phyloP scores from a whole-genome alignment of 441 rosid genomes.

The Macaranga tanarius region DNA sequence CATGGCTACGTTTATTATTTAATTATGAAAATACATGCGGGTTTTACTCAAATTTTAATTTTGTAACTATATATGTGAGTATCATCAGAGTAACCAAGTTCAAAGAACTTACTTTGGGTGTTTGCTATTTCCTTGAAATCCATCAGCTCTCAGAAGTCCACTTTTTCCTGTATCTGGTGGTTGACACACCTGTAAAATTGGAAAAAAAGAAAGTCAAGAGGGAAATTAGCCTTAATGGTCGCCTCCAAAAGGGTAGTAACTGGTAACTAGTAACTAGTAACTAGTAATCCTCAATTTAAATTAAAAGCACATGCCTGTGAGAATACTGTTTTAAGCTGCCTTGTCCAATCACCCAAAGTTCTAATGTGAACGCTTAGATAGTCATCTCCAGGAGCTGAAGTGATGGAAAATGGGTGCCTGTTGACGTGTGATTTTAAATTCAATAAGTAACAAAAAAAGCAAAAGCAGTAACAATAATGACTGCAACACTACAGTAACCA shows the following conservation, averaged over 20 bases:
- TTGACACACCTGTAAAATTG: slow-evolving; percentile 45
- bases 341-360: slow-evolving; percentile 93
- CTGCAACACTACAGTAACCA: not conserved
- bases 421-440: not conserved
- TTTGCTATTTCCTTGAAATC: slow-evolving; percentile 39
- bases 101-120: slow-evolving; percentile 36
- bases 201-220: not conserved
- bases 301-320: slow-evolving; percentile 49
- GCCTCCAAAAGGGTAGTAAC: not conserved
- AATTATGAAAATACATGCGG: not conserved
- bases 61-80: not conserved
- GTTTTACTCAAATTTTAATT: not conserved
- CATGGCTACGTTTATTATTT: too few relatives aligned
- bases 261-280: too few relatives aligned
- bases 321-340: slow-evolving; percentile 68
- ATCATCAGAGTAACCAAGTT: not conserved
- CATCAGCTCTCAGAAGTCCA: slow-evolving; percentile 68
- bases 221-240: not conserved
- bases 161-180: slow-evolving; percentile 63
- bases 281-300: too few relatives aligned
- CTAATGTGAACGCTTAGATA: slow-evolving; percentile 84
- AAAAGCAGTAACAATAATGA: too few relatives aligned
- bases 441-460: not conserved
- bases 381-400: slow-evolving; percentile 93
- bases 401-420: slow-evolving; percentile 99